phyloP scores from a whole-genome alignment of 441 rosid genomes.

The Adansonia rubrostipa region DNA sequence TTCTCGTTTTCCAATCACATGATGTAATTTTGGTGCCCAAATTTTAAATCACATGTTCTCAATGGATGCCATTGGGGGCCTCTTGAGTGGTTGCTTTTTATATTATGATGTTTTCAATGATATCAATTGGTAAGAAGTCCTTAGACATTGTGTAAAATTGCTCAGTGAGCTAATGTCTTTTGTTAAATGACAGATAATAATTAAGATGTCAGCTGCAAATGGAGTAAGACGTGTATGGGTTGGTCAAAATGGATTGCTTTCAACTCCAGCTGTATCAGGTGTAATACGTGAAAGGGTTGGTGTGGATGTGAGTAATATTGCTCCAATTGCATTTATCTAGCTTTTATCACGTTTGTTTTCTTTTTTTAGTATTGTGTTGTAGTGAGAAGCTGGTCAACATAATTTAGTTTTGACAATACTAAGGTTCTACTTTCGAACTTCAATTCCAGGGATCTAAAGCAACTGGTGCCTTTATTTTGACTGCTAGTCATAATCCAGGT shows the following conservation, averaged over 20 bases:
- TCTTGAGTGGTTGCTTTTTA: not conserved
- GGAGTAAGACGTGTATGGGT: conserved; percentile 95
- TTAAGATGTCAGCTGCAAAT: conserved; percentile 95
- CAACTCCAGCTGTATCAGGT: conserved; percentile 99
- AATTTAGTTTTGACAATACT: conserved; percentile 17
- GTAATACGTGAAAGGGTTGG: conserved; percentile 95
- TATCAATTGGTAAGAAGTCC: not conserved
- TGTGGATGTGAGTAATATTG: conserved; percentile 69
- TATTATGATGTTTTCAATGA: not conserved
- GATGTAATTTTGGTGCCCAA: conserved; percentile 11
- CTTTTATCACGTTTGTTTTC: not conserved
- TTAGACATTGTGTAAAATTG: not conserved
- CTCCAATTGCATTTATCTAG: not conserved
- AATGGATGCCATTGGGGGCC: not conserved
- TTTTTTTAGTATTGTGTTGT: conserved; percentile 2
- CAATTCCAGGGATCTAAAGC: conserved; percentile 85
- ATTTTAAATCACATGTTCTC: not conserved
- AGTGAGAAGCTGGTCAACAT: conserved; percentile 10
- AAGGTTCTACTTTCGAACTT: conserved; percentile 33
- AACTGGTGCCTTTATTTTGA: conserved; percentile 91
- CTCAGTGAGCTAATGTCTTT: conserved; percentile 9
- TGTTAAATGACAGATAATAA: conserved; percentile 63
- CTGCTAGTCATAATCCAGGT: conserved; percentile 99
- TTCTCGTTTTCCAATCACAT: not conserved
- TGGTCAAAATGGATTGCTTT: conserved; percentile 90